phyloP scores from a whole-genome alignment of 805 yeast species.

The Suhomyces kilbournensis region DNA sequence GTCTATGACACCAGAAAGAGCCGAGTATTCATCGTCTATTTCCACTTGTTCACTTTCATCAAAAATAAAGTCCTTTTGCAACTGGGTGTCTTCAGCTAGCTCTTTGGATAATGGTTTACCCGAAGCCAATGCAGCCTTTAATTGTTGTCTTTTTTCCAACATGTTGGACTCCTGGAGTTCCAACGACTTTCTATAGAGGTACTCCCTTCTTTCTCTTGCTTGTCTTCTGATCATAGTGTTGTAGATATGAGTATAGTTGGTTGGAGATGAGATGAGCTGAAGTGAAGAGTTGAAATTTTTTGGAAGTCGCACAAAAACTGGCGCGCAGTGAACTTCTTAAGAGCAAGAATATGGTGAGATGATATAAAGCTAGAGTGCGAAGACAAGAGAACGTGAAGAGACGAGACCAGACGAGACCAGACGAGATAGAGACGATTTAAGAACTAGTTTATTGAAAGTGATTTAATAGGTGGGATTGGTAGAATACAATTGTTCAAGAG shows the following conservation, averaged over 20 bases:
- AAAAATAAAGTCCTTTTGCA: slow-evolving; percentile 78
- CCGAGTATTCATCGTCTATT: slow-evolving; percentile 91
- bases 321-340: neutral
- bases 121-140: slow-evolving; percentile 83
- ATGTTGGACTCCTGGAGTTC: slow-evolving; percentile 86
- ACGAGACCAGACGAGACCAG: no score
- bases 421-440: no score
- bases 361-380: no score
- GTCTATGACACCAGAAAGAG: slow-evolving; percentile 80
- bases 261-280: neutral
- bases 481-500: no score
- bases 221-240: slow-evolving; percentile 75
- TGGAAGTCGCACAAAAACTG: neutral
- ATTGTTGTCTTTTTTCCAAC: slow-evolving; percentile 80
- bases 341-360: neutral
- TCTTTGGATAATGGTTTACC: slow-evolving; percentile 92
- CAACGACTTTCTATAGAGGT: slow-evolving; percentile 81
- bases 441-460: no score
- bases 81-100: slow-evolving; percentile 76
- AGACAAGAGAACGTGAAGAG: no score
- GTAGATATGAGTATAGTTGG: slow-evolving; percentile 8
- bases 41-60: slow-evolving; percentile 73
- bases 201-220: slow-evolving; percentile 95
- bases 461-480: no score
- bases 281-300: slow-evolving; percentile 1